A percentile compares a stretch with the other conserved stretches of the same genome.
Evolutionary conservation across 768 basidiomycete species (phyloP).

Genomic region (Hemileccinum impolitum): DNA sequence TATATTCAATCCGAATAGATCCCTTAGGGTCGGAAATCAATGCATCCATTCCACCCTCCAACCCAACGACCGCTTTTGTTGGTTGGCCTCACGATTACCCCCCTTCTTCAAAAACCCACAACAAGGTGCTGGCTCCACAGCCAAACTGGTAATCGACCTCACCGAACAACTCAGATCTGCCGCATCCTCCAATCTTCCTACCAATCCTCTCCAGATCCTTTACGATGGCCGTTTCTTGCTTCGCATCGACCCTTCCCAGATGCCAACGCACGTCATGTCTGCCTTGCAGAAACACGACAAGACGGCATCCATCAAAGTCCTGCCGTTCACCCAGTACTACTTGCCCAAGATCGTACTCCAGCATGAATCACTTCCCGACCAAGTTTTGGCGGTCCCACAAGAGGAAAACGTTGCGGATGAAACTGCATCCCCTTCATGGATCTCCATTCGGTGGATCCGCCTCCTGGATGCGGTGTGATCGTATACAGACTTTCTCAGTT

Average conservation of each 20-base stretch:
- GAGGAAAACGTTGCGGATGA: constrained; percentile 4
- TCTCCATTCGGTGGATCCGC: constrained; percentile 41
- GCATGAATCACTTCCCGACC: constrained; percentile 16
- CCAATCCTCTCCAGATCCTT: constrained; percentile 37
- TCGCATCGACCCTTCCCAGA: constrained; percentile 39
- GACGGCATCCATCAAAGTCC: constrained; percentile 32
- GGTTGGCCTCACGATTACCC: constrained; percentile 63
- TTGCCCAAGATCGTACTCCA: constrained; percentile 44
- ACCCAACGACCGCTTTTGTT: constrained; percentile 38
- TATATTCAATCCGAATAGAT: constrained; percentile 25
- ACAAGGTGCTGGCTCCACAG: constrained; percentile 16
- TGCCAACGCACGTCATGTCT: constrained; percentile 39
- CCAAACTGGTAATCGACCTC: constrained; percentile 40
- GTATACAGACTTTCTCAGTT: background rate
- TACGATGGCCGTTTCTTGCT: constrained; percentile 69
- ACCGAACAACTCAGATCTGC: constrained; percentile 30
- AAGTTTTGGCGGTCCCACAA: constrained; percentile 19
- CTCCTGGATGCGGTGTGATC: constrained; percentile 31
- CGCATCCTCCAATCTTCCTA: constrained; percentile 10
- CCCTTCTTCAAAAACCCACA: constrained; percentile 37
- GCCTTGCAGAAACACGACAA: constrained; percentile 19
- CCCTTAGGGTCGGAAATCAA: constrained; percentile 17
- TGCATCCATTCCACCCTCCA: constrained; percentile 13
- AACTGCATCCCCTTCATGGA: constrained; percentile 36
- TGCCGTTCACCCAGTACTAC: constrained; percentile 42